Base-by-base conservation (phyloP, 2,329 filamentous ascomycete genomes). In the Niveomyces coronatus region DNA sequence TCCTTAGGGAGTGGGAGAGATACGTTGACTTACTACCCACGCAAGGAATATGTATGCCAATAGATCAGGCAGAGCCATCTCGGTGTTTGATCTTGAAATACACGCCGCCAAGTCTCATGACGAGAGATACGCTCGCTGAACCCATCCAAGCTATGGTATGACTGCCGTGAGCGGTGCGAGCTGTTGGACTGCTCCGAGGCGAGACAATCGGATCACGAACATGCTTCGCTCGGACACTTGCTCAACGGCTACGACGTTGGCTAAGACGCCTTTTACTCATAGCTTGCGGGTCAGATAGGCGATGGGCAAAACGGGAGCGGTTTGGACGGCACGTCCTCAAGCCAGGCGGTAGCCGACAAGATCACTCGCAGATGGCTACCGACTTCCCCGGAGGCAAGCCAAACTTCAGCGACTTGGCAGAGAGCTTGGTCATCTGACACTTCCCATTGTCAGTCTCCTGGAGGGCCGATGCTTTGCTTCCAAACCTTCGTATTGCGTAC, bases 201-300 rank as follows among this genome's bases (percentile, higher is more conserved):
- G 23, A 23, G 33, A 27, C 11, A 35, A 17, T 24, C n/a, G 15
- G 33, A 24, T 6, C 23, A 26, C 13, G 33, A 35, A n/a, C 33
- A 26, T 14, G 33, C 24, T 18, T 15, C 33, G 11, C 27, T 35
- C 15, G 23, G 16, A 10, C 33, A 35, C 17, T 15, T 35, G 14
- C 22, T 35, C 13, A 27, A 19, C 24, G 33, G 33, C 20, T 35
- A 18, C 17, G 33, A 35, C 33, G 16, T 35, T 14, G 33, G 20
- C 11, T 35, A 35, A 15, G 31, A 34, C 11, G 31, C 31, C n/a
- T 34, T 34, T 34, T 34, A 34, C 15, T 34, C 31, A n/a, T 14
- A 34, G 31, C 23, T 34, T n/a, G 31, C 15, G 11, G 31, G 23
- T 9, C 17, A 34, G 17, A 20, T 23, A 9, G 10, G 18, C 18